phyloP scores from a whole-genome alignment of 2,329 filamentous ascomycete genomes.

The Fulvia fulva region DNA sequence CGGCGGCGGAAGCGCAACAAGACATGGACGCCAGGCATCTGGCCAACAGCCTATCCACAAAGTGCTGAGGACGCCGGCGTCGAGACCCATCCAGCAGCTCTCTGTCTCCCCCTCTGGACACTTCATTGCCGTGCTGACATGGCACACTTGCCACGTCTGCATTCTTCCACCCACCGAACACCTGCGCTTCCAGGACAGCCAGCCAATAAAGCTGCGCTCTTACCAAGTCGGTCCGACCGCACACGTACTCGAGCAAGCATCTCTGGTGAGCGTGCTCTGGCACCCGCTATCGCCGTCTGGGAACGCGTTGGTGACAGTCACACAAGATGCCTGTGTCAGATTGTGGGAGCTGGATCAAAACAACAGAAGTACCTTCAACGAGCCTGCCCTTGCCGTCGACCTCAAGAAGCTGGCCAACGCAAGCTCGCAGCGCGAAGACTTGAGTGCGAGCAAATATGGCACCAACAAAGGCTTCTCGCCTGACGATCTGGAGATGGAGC shows the following conservation, averaged over 20 bases:
- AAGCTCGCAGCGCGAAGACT: slow-evolving; percentile 75
- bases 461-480: slow-evolving; percentile 81
- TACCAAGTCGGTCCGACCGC: slow-evolving; percentile 90
- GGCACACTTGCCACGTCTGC: slow-evolving; percentile 82
- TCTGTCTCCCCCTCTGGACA: slow-evolving; percentile 76
- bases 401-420: slow-evolving; percentile 85
- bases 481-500: slow-evolving; percentile 89
- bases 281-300: slow-evolving; percentile 84
- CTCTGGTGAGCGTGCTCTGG: slow-evolving; percentile 80
- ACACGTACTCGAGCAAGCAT: slow-evolving; percentile 80
- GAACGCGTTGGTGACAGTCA: slow-evolving; percentile 80
- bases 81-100: slow-evolving; percentile 79
- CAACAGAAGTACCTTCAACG: slow-evolving; percentile 82
- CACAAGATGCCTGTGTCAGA: slow-evolving; percentile 79
- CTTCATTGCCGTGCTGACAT: slow-evolving; percentile 79
- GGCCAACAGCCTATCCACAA: slow-evolving; percentile 20
- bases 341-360: slow-evolving; percentile 85
- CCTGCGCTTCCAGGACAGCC: slow-evolving; percentile 64
- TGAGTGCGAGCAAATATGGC: slow-evolving; percentile 68
- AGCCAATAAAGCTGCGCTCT: slow-evolving; percentile 73
- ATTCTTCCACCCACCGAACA: slow-evolving; percentile 78
- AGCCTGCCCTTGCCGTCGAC: slow-evolving; percentile 78
- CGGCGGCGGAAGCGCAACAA: slow-evolving; percentile 14
- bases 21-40: slow-evolving; percentile 6
- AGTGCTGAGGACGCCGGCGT: slow-evolving; percentile 73